phyloP scores from a whole-genome alignment of 106 monocot species.

The Allium sativum region DNA sequence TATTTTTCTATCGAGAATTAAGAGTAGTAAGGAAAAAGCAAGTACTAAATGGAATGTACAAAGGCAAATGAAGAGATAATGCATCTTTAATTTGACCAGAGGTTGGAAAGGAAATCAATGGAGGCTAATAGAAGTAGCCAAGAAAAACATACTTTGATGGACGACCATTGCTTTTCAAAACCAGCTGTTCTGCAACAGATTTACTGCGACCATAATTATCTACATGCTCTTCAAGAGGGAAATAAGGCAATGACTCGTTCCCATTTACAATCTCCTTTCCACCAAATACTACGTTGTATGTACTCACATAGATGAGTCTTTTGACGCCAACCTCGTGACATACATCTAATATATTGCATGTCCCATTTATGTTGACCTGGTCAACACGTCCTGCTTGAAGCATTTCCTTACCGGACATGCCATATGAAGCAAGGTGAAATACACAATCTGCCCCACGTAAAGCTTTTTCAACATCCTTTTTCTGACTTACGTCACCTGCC shows the following conservation, averaged over 20 bases:
- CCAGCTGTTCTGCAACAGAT: conserved; percentile 85
- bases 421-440: conserved; percentile 95
- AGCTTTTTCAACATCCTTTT: conserved; percentile 67
- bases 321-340: conserved; percentile 74
- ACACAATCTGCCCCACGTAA: conserved; percentile 69
- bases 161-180: conserved; percentile 82
- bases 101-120: no score
- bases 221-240: conserved; percentile 81
- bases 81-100: no score
- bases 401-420: conserved; percentile 99
- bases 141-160: conserved; percentile 43
- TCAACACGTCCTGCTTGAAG: conserved; percentile 65
- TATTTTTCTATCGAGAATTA: no score
- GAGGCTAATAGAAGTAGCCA: no score
- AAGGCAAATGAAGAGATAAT: no score
- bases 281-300: conserved; percentile 96
- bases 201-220: conserved; percentile 92
- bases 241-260: conserved; percentile 73
- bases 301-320: conserved; percentile 89
- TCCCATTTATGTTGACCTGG: conserved; percentile 74
- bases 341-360: conserved; percentile 78
- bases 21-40: no score
- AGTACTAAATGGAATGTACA: no score
- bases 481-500: conserved; percentile 66
- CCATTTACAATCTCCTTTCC: conserved; percentile 90